Evolutionary conservation across 345 rosid species (phyloP), one percentile per base, ranked within the genome.

Genomic region (Aegle marmelos): DNA sequence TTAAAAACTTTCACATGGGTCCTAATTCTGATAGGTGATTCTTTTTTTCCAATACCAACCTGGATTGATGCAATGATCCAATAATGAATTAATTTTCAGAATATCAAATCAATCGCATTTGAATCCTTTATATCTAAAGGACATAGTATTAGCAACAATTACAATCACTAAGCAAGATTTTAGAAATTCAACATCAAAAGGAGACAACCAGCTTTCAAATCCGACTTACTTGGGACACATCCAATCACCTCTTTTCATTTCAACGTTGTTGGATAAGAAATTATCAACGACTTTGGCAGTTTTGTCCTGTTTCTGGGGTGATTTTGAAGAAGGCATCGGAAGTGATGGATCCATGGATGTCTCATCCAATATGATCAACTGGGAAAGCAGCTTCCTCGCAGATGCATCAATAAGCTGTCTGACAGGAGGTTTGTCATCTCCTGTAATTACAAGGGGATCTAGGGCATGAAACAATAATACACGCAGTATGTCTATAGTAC

Each of bases 401-500:
- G 94, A 86, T 21, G 73, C 82, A 78, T 94, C 91, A 61, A 87
- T 84, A 78, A 72, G 76, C 61, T 84, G 90, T 79, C 86, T 86
- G 36, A 90, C 90, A 9, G 91, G 89, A 84, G 85, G 81, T 78
- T 73, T 82, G 31, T 87, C 81, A 30, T 78, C 93, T 74, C 88
- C 87, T 25, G 89, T 81, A 72, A 86, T 68, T 73, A 91, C 91
- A 81, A 86, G 84, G 0, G 97, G 88, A 84, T 96, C 97, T 75
- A 94, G 83, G 6, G 97, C 95, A 81, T 89, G 85, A 72, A 78
- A 83, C 83, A 96, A 69, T 4, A 96, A 76, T 30, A 92, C 71
- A 27, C 97, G 93, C 82, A 94, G 89, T 37, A 96, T 88, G 81
- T 96, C 99, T 65, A 96, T 89, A 0, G 99, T 96, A 1, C 97